phyloP scores from a whole-genome alignment of 306 rosid genomes.

The Acacia acuminata region DNA sequence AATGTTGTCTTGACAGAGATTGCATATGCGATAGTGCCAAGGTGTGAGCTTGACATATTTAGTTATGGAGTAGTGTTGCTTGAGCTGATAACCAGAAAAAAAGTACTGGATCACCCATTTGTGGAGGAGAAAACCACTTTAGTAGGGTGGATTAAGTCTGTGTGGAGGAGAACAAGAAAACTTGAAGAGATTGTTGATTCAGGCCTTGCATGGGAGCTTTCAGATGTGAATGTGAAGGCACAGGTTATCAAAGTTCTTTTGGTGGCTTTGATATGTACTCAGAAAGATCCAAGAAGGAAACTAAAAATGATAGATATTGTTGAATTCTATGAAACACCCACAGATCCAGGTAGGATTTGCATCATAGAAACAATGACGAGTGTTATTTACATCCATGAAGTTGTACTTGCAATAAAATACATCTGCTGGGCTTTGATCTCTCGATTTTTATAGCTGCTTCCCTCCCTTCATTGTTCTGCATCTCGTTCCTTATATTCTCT shows the following conservation, averaged over 20 bases:
- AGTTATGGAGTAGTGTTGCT: slow-evolving; percentile 54
- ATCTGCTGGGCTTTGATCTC: not conserved
- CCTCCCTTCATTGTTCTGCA: not conserved
- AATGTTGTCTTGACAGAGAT: no score
- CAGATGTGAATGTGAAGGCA: not conserved
- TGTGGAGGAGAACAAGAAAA: not conserved
- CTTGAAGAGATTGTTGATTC: not conserved
- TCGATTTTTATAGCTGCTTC: not conserved
- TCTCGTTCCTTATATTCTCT: not conserved
- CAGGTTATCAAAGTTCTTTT: not conserved
- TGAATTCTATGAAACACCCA: not conserved
- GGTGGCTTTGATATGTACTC: not conserved
- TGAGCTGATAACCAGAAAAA: not conserved
- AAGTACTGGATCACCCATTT: slow-evolving; percentile 29
- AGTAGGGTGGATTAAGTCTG: not conserved
- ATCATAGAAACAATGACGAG: not conserved
- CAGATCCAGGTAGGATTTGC: not conserved
- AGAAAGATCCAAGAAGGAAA: not conserved
- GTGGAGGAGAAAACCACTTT: slow-evolving; percentile 25
- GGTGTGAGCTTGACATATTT: slow-evolving; percentile 50
- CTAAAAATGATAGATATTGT: not conserved
- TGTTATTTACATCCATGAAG: not conserved
- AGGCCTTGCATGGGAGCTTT: not conserved
- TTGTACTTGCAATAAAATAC: not conserved
- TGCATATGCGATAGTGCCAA: slow-evolving; percentile 24